Percentiles rank a stretch among this genome's conserved stretches.
Conservation (phyloP, 257 asterid species). For the Solanum appendiculatum region DNA sequence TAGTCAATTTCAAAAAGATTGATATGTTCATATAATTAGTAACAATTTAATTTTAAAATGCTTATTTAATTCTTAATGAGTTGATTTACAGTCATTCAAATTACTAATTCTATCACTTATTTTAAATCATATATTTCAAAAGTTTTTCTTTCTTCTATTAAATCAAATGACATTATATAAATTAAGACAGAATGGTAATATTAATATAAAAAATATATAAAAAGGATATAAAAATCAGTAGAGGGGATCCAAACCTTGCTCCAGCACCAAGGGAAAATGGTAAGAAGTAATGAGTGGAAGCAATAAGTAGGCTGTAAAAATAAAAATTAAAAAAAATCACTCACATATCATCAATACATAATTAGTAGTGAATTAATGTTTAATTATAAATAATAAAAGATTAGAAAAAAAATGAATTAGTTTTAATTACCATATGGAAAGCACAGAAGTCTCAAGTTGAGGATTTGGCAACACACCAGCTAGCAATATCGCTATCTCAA, state of each 20-base stretch:
- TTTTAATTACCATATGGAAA: slow-evolving; percentile 2
- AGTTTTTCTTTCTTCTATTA: too few relatives aligned
- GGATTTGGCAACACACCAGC: slow-evolving; percentile 11
- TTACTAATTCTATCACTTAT: too few relatives aligned
- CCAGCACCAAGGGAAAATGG: slow-evolving; percentile 53
- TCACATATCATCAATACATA: not conserved
- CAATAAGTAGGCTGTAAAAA: slow-evolving; percentile 26
- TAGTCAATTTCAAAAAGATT: too few relatives aligned
- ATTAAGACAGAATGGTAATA: too few relatives aligned
- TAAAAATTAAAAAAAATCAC: not conserved
- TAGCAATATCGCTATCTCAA: not conserved
- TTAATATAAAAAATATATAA: not conserved
- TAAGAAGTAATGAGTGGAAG: slow-evolving; percentile 31
- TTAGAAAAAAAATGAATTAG: not conserved
- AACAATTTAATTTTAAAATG: too few relatives aligned
- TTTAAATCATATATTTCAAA: too few relatives aligned
- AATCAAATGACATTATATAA: too few relatives aligned
- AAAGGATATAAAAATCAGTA: not conserved
- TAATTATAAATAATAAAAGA: not conserved
- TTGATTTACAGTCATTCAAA: too few relatives aligned
- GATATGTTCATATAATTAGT: too few relatives aligned
- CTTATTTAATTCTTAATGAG: too few relatives aligned
- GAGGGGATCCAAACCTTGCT: slow-evolving; percentile 36
- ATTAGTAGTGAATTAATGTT: not conserved
- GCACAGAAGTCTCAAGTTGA: slow-evolving; percentile 11